Percentiles rank a stretch among this genome's conserved stretches.
These are phyloP conservation scores for Lentinula boryana DNA, from an alignment of 768 basidiomycete genomes.

Conservation along the genomic window DNA sequence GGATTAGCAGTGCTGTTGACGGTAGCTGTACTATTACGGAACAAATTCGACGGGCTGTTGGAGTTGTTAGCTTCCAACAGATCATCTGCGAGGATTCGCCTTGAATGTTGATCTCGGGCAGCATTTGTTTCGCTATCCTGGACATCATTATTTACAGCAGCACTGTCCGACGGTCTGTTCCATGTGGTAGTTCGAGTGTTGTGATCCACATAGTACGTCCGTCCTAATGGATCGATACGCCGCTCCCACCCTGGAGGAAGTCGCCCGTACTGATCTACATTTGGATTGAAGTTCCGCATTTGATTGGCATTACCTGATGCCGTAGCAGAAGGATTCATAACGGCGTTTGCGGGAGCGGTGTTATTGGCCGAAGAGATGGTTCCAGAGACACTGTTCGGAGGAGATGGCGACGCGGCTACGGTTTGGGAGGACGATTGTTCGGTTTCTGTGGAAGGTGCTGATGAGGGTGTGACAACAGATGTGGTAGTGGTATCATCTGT, in stretches of 20 bases:
- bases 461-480: slow-evolving; percentile 20
- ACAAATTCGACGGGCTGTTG: slow-evolving; percentile 21
- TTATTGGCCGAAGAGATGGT: slow-evolving; percentile 16
- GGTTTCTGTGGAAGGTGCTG: slow-evolving; percentile 17
- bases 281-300: slow-evolving; percentile 88
- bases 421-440: slow-evolving; percentile 19
- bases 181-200: slow-evolving; percentile 97
- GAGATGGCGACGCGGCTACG: slow-evolving; percentile 18
- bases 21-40: slow-evolving; percentile 26
- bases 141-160: slow-evolving; percentile 61
- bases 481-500: slow-evolving; percentile 36
- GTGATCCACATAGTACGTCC: slow-evolving; percentile 98
- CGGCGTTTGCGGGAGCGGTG: slow-evolving; percentile 18
- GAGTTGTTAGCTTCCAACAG: slow-evolving; percentile 69
- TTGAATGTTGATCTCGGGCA: slow-evolving; percentile 81
- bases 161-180: slow-evolving; percentile 84
- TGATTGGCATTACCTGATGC: slow-evolving; percentile 28
- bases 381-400: slow-evolving; percentile 20
- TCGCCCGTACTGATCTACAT: slow-evolving; percentile 89
- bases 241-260: slow-evolving; percentile 94
- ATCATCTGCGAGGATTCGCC: slow-evolving; percentile 79
- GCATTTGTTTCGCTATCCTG: slow-evolving; percentile 80
- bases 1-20: slow-evolving; percentile 29
- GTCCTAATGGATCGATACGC: slow-evolving; percentile 90
- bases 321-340: slow-evolving; percentile 18